Evolutionary conservation across 306 rosid genomes (phyloP).

Genomic region (Crotalaria pallida): DNA sequence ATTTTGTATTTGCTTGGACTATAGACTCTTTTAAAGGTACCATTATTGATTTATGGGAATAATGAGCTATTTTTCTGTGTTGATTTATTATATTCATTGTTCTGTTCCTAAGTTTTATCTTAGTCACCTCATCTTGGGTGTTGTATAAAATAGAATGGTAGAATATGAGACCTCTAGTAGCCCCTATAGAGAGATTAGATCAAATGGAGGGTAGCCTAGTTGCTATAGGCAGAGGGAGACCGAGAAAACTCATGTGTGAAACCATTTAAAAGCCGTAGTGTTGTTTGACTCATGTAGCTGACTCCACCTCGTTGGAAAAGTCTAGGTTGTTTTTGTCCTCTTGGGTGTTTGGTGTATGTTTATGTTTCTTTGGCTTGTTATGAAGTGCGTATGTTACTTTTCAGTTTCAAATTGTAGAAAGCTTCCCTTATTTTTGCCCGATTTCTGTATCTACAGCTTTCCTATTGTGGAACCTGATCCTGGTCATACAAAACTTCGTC

Average conservation of each 20-base stretch:
- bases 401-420: neutral
- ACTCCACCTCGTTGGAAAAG: too few relatives aligned
- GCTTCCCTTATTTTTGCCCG: slow-evolving; percentile 21
- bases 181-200: too few relatives aligned
- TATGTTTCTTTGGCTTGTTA: slow-evolving; percentile 1
- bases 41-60: neutral
- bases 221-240: too few relatives aligned
- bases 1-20: neutral
- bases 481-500: slow-evolving; percentile 85
- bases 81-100: neutral
- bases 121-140: neutral
- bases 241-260: too few relatives aligned
- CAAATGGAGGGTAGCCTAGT: too few relatives aligned
- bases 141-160: neutral
- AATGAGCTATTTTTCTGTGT: neutral
- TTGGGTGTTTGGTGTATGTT: neutral
- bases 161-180: too few relatives aligned
- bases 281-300: too few relatives aligned
- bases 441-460: slow-evolving; percentile 45
- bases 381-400: neutral
- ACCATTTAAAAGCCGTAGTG: too few relatives aligned
- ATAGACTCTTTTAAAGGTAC: neutral
- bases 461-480: slow-evolving; percentile 94
- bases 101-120: neutral
- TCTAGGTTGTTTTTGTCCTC: neutral